Evolutionary conservation across 139 green algal species (phyloP), one percentile per base, ranked within the genome.

Genomic region (Chlorella ohadii): DNA sequence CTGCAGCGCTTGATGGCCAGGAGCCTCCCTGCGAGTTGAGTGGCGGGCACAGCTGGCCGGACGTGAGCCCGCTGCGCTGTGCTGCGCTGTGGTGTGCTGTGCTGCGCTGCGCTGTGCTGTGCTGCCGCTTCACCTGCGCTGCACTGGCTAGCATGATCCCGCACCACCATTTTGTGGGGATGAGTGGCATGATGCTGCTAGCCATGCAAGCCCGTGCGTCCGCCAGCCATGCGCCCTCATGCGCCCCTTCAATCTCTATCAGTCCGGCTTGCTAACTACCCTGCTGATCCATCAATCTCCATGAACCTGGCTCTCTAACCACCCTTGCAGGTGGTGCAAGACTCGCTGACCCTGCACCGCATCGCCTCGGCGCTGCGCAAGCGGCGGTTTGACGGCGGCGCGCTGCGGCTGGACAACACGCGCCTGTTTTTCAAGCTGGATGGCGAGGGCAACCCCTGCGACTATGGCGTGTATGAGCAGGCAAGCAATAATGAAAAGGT

Each of bases 361-460:
- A 85, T 99, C 5, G 93, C 97, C 0, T 38, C 65, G 9, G 65
- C 73, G 22, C 85, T 96, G 87, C 89, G 93, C 15, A 36, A 57
- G 7, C 34, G 39, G 5, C 89, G 95, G 56, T 93, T 90, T 78
- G 81, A 63, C 3, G 80, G 65, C 25, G 95, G 95, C 0, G 91
- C 93, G 0, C 84, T 98, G 78, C 88, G 90, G 34, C 92, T 99
- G 71, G 94, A 98, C 90, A 96, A 96, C 83, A 87, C 88, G 9
- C 93, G 94, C 80, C 89, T 99, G 6, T 85, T 34, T 39, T 98
- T 98, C 85, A 59, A 63, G 19, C 81, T 98, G 34, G 95, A 98
- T 84, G 91, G 87, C 15, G 84, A 94, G 2, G 94, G 93, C 72
- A 93, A 96, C 78, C 93, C 94, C 7, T 67, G 89, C 17, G 75